Percentiles rank a stretch among this genome's conserved stretches.
These are phyloP conservation scores for Parmales sp. DNA, from an alignment of 108 stramenopile genomes.

Conservation along the genomic window DNA sequence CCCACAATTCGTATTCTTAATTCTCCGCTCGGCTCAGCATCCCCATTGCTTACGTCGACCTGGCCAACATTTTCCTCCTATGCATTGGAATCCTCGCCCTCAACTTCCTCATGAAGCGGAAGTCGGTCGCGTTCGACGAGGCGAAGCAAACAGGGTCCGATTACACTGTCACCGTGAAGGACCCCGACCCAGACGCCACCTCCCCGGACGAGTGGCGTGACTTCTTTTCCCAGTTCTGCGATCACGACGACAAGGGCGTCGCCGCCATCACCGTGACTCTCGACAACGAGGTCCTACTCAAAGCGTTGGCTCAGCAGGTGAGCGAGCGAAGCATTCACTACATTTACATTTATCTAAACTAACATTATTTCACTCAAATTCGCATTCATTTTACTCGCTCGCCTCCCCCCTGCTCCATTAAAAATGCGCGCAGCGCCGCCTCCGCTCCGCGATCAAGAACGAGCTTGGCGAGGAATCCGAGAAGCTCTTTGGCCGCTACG, in stretches of 20 bases:
- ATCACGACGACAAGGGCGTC: slow-evolving; percentile 51
- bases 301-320: slow-evolving; percentile 30
- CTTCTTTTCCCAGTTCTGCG: slow-evolving; percentile 58
- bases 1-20: no score
- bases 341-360: no score
- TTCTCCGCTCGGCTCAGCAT: no score
- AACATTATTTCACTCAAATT: no score
- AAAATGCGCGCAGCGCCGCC: no score
- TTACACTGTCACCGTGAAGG: slow-evolving; percentile 56
- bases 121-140: slow-evolving; percentile 60
- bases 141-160: slow-evolving; percentile 63
- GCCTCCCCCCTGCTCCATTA: no score
- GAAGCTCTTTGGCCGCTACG: no score
- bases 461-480: no score
- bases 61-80: slow-evolving; percentile 40
- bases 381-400: no score
- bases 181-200: slow-evolving; percentile 58
- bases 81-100: slow-evolving; percentile 30
- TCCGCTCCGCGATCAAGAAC: no score
- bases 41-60: no score
- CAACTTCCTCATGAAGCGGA: slow-evolving; percentile 31
- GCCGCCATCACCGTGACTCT: slow-evolving; percentile 55
- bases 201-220: slow-evolving; percentile 64
- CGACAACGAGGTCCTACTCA: slow-evolving; percentile 47
- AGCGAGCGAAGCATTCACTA: no score